phyloP scores from a whole-genome alignment of 495 filamentous ascomycete genomes.

The Melanomma pulvis-pyrius region DNA sequence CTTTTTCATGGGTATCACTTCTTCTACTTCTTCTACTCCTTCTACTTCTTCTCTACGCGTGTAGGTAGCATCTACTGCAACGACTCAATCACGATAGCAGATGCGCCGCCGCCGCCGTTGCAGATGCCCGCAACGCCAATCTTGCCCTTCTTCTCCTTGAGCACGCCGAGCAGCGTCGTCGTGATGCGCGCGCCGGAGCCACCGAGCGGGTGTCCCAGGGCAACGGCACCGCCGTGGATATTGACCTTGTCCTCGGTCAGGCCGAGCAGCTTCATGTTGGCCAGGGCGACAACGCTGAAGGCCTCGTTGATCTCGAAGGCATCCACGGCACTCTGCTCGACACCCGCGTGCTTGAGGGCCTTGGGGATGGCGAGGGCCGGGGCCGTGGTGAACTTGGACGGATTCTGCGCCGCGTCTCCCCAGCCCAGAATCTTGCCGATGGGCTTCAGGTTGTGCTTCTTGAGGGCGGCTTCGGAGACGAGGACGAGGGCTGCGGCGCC shows the following conservation, averaged over 20 bases:
- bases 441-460: conserved; percentile 84
- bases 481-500: conserved; percentile 89
- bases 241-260: conserved; percentile 87
- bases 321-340: conserved; percentile 75
- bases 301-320: conserved; percentile 99
- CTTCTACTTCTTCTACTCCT: no score
- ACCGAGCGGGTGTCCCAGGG: conserved; percentile 92
- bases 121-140: conserved; percentile 94
- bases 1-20: no score
- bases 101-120: conserved; percentile 95
- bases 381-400: conserved; percentile 92
- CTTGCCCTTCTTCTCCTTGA: conserved; percentile 89
- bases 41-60: no score
- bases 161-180: conserved; percentile 84
- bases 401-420: conserved; percentile 88
- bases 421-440: conserved; percentile 95
- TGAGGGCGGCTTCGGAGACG: conserved; percentile 84
- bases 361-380: conserved; percentile 96
- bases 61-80: conserved; percentile 32
- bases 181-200: conserved; percentile 91
- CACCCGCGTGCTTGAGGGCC: conserved; percentile 86
- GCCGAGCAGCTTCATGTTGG: conserved; percentile 87
- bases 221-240: conserved; percentile 91
- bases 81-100: conserved; percentile 82
- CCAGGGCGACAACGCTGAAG: conserved; percentile 93